Evolutionary conservation across 2,329 filamentous ascomycete species (phyloP).

Genomic region (Sporothrix brunneoviolacea): DNA sequence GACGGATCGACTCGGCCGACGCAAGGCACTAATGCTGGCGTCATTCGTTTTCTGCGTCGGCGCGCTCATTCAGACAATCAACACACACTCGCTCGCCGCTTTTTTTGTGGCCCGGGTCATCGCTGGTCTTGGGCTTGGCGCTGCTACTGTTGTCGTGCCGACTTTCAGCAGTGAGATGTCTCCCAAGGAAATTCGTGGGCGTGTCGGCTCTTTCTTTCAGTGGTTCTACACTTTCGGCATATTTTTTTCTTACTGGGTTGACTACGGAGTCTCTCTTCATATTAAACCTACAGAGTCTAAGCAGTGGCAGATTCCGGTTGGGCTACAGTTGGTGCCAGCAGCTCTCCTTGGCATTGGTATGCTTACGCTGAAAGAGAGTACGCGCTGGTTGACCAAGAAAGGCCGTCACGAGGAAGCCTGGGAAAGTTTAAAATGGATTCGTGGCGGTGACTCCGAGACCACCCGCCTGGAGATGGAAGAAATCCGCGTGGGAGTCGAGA

Average conservation of each 20-base stretch:
- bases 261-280: no score
- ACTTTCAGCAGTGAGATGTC: constrained; percentile 41
- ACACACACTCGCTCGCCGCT: constrained; percentile 3
- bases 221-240: constrained; percentile 39
- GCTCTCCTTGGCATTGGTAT: constrained; percentile 59
- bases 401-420: constrained; percentile 59
- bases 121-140: no score
- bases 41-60: constrained; percentile 10
- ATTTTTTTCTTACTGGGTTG: constrained; percentile 32
- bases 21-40: constrained; percentile 6
- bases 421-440: constrained; percentile 63
- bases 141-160: constrained; percentile 37
- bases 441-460: background rate
- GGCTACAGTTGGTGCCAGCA: constrained; percentile 64
- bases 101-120: constrained; percentile 35
- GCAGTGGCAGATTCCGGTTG: no score
- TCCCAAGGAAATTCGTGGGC: constrained; percentile 38
- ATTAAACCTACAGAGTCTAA: no score
- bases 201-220: constrained; percentile 38
- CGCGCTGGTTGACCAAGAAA: constrained; percentile 70
- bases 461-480: constrained; percentile 38
- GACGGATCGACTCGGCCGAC: constrained; percentile 32
- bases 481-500: constrained; percentile 40
- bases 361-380: constrained; percentile 61
- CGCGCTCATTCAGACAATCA: constrained; percentile 9